Evolutionary conservation across 2,329 filamentous ascomycete species (phyloP).

Genomic region (Xylaria sp.): DNA sequence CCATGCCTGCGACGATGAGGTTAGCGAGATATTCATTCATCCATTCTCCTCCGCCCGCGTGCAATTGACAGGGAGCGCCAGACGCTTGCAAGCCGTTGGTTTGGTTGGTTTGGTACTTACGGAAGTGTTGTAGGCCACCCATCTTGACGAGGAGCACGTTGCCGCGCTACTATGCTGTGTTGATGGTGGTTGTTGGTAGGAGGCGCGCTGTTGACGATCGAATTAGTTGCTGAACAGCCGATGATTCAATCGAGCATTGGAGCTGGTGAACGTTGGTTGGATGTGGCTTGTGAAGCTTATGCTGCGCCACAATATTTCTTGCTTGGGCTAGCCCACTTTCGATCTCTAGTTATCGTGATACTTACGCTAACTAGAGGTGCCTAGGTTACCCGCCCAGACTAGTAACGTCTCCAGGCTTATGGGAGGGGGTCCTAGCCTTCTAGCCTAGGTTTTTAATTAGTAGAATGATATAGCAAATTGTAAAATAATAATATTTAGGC

Average conservation of each 20-base stretch:
- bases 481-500: no score
- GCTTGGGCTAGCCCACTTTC: no score
- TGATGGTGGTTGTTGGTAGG: constrained; percentile 27
- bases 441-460: no score
- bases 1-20: constrained; percentile 53
- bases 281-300: constrained; percentile 20
- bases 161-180: constrained; percentile 38
- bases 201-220: constrained; percentile 28
- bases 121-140: constrained; percentile 58
- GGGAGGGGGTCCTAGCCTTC: no score
- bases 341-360: no score
- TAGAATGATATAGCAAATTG: no score
- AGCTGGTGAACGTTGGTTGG: not conserved
- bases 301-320: constrained; percentile 16
- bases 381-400: no score
- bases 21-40: constrained; percentile 45
- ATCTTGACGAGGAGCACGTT: constrained; percentile 51
- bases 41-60: constrained; percentile 8
- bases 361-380: not conserved
- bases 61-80: constrained; percentile 4
- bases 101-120: constrained; percentile 46
- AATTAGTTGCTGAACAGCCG: constrained; percentile 29
- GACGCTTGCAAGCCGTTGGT: not conserved
- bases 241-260: constrained; percentile 27
- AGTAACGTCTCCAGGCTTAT: no score